Evolutionary conservation across 345 rosid genomes (phyloP).

Genomic region (Brassica carinata): DNA sequence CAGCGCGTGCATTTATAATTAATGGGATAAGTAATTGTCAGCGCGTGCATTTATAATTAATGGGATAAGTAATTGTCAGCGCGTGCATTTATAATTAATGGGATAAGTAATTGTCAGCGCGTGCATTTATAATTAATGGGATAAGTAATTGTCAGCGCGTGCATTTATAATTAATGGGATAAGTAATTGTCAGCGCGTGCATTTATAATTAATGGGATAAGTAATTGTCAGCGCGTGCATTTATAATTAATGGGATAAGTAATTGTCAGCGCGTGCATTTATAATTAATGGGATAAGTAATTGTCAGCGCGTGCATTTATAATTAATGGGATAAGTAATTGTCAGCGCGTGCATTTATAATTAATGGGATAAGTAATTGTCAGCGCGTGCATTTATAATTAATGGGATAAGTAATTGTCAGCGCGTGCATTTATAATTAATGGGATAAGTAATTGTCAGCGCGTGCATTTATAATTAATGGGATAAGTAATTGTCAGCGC

Average conservation of each 20-base stretch:
- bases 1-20: constrained; percentile 23
- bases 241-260: not conserved
- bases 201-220: not conserved
- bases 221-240: constrained; percentile 20
- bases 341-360: constrained; percentile 24
- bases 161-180: not conserved
- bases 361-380: not conserved
- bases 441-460: constrained; percentile 11
- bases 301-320: constrained; percentile 23
- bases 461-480: not conserved
- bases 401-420: not conserved
- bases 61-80: constrained; percentile 11
- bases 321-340: not conserved
- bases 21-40: not conserved
- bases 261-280: constrained; percentile 24
- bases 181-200: constrained; percentile 20
- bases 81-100: not conserved
- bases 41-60: constrained; percentile 17
- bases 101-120: constrained; percentile 13
- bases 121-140: not conserved
- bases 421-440: constrained; percentile 17
- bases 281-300: not conserved
- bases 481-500: constrained; percentile 13
- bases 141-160: constrained; percentile 14
- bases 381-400: constrained; percentile 23